Conservation (phyloP, 108 stramenopile species). For the Pseudonitzschia multiseries region DNA sequence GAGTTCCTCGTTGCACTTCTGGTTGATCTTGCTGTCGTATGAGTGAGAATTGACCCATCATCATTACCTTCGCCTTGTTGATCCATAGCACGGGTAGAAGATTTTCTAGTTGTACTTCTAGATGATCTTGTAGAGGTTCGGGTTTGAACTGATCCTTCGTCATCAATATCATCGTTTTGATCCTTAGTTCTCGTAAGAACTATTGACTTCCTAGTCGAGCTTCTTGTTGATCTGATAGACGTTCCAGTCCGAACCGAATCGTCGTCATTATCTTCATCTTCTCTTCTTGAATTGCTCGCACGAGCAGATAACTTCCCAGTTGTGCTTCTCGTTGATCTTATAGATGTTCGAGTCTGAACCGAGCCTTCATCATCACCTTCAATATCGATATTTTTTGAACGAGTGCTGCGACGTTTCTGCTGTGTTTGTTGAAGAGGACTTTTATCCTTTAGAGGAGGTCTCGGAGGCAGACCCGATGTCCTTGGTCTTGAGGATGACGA, state of each 20-base stretch:
- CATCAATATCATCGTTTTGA: constrained; percentile 4
- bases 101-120: background rate
- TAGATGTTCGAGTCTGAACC: background rate
- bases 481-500: background rate
- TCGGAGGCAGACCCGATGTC: background rate
- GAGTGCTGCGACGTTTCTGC: background rate
- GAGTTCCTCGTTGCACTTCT: background rate
- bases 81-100: background rate
- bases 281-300: background rate
- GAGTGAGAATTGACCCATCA: background rate
- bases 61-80: background rate
- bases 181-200: background rate
- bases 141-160: constrained; percentile 8
- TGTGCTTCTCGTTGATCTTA: background rate
- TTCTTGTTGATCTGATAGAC: constrained; percentile 6
- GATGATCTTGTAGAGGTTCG: constrained; percentile 11
- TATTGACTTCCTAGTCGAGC: background rate
- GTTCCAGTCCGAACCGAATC: constrained; percentile 4
- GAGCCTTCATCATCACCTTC: constrained; percentile 17
- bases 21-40: background rate
- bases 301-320: background rate
- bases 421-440: background rate
- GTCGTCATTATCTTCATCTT: constrained; percentile 1
- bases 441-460: constrained; percentile 5
- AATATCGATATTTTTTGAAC: background rate